Base-by-base conservation (phyloP, 148 eudicot species). In the Rhododendron mucronatum region DNA sequence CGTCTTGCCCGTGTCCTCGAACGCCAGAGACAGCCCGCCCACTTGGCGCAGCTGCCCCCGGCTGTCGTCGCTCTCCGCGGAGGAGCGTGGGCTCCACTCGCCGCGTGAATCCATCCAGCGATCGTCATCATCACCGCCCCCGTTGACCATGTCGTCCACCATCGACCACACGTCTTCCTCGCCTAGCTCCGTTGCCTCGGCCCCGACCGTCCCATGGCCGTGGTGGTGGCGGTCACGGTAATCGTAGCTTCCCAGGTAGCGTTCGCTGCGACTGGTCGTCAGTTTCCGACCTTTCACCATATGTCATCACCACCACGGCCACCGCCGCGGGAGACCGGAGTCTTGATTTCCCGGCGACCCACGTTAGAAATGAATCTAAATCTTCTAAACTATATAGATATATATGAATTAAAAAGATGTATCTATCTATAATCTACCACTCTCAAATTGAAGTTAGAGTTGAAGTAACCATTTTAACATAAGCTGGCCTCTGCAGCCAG, bases 221-320 rank as follows among this genome's bases (percentile, higher is more conserved):
- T 86, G 21, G 65, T 86, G 21, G 65, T 21, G 86, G 14, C 85
- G 30, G 13, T 28, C 35, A 71, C 16, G 55, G 83, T 86, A 80
- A 28, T 87, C 48, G 81, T 87, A 89, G 87, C 88, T 86, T 4
- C 96, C 95, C 20, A 96, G 85, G 11, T 85, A 90, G 8, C 94
- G 90, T 51, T 96, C 98, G 91, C 95, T 96, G n/a, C 93, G 94
- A 86, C 96, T 92, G 76, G 82, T 83, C 53, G 97, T 92, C 50
- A 96, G 84, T 87, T 91, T 86, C 80, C 95, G 91, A 63, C 98
- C 96, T 86, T 96, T 96, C 13, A 94, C 99, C 99, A 96, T 96
- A 39, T 82, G 74, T 73, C 78, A 86, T 84, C 78, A 83, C 63
- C 51, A 16, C 23, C 50, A 23, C 61, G 1, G 21, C 81, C 48